A percentile compares a stretch with the other conserved stretches of the same genome.
These are phyloP conservation scores for Phytophthora cryptogea DNA, from an alignment of 352 stramenopile species.

Conservation along the genomic window DNA sequence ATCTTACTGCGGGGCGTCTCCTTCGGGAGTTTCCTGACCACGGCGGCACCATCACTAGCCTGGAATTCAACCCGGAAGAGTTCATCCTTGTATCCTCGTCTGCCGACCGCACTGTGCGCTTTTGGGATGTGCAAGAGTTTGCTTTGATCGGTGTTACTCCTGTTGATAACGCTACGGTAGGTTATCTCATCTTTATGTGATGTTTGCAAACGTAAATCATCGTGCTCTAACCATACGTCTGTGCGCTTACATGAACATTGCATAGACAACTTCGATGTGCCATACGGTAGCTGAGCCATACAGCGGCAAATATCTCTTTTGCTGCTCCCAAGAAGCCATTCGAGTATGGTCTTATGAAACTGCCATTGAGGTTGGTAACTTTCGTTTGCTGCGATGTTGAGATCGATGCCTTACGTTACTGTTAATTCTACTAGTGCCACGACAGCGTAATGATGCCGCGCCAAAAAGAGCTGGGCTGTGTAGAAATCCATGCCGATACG, in stretches of 20 bases:
- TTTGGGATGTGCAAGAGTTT: slow-evolving; percentile 89
- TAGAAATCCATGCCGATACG: slow-evolving; percentile 69
- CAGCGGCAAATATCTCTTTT: slow-evolving; percentile 81
- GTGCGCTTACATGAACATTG: background rate
- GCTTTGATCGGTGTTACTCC: slow-evolving; percentile 79
- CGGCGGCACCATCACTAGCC: slow-evolving; percentile 69
- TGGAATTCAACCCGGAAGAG: slow-evolving; percentile 88
- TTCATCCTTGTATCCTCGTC: slow-evolving; percentile 85
- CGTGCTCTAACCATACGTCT: background rate
- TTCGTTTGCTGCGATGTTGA: background rate
- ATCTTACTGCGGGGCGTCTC: slow-evolving; percentile 78
- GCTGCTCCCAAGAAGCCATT: slow-evolving; percentile 74
- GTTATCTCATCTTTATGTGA: slow-evolving; percentile 12
- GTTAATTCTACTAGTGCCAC: slow-evolving; percentile 55
- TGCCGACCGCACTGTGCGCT: slow-evolving; percentile 76
- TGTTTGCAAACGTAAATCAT: too few relatives aligned
- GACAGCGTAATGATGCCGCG: slow-evolving; percentile 68
- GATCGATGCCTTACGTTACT: slow-evolving; percentile 1
- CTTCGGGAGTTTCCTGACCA: slow-evolving; percentile 80
- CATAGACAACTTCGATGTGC: slow-evolving; percentile 79
- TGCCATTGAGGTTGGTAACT: slow-evolving; percentile 60
- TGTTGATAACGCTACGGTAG: slow-evolving; percentile 73
- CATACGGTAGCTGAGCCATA: slow-evolving; percentile 79
- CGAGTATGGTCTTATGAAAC: slow-evolving; percentile 88
- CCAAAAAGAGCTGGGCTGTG: slow-evolving; percentile 53